These are phyloP conservation scores for Blastobotrys illinoisensis DNA, from an alignment of 1,139 yeast genomes.

Conservation along the genomic window DNA sequence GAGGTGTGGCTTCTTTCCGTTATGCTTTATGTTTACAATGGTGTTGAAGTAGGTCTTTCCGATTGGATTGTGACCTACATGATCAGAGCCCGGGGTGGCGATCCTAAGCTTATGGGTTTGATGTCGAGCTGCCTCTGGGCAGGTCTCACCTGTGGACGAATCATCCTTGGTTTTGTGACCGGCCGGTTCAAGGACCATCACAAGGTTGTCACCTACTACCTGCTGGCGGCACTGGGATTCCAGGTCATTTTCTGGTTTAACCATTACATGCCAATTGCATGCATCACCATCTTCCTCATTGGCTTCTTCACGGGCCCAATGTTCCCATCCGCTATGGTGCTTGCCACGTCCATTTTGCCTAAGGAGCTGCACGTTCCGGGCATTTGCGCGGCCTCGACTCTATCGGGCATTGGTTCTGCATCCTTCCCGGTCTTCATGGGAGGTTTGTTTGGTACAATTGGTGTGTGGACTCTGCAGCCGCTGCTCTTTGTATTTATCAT, in stretches of 20 bases:
- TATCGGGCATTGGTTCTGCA: constrained; percentile 79
- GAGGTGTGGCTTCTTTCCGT: constrained; percentile 49
- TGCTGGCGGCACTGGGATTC: constrained; percentile 20
- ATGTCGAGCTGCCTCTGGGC: constrained; percentile 68
- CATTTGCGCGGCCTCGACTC: constrained; percentile 65
- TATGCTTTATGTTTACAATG: constrained; percentile 57
- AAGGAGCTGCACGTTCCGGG: constrained; percentile 56
- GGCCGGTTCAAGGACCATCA: constrained; percentile 27
- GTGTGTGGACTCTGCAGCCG: constrained; percentile 17
- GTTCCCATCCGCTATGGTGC: constrained; percentile 68
- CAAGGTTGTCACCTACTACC: constrained; percentile 19
- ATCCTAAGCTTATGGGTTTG: constrained; percentile 45
- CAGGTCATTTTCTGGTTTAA: constrained; percentile 22
- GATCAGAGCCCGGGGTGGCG: constrained; percentile 49
- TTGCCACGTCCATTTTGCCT: constrained; percentile 58
- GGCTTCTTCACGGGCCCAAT: constrained; percentile 75
- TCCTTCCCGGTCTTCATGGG: constrained; percentile 58
- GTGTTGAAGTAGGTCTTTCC: constrained; percentile 62
- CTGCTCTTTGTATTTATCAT: constrained; percentile 15
- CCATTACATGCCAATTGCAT: constrained; percentile 11
- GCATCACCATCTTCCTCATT: constrained; percentile 40
- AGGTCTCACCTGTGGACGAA: constrained; percentile 59
- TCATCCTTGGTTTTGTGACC: constrained; percentile 37
- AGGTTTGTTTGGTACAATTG: constrained; percentile 32
- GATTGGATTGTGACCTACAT: constrained; percentile 67